phyloP scores from a whole-genome alignment of 164 flowering plant species.

The Taxillus chinensis region DNA sequence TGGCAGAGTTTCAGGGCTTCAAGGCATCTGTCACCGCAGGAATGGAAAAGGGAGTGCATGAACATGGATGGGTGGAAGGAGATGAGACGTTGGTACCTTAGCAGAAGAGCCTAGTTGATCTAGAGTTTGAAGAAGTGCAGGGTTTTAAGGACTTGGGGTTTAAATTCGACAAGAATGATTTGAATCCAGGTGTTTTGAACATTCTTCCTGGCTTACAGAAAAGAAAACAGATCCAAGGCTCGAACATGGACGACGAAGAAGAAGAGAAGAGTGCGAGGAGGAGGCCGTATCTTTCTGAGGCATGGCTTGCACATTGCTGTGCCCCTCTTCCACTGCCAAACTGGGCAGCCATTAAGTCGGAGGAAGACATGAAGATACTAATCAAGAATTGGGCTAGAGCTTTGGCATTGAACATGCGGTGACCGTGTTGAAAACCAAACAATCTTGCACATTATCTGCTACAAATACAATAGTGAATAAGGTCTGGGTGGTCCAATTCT shows the following conservation, averaged over 20 bases:
- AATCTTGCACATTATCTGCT: too few species aligned
- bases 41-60: slow-evolving; percentile 15
- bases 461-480: too few species aligned
- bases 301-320: slow-evolving; percentile 36
- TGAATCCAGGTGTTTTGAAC: slow-evolving; percentile 27
- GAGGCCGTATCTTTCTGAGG: slow-evolving; percentile 54
- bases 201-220: slow-evolving; percentile 52
- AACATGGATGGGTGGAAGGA: slow-evolving; percentile 10
- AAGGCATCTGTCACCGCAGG: slow-evolving; percentile 16
- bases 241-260: slow-evolving; percentile 7
- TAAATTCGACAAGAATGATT: slow-evolving; percentile 29
- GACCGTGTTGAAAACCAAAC: slow-evolving; percentile 5
- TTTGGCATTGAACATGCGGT: slow-evolving; percentile 61
- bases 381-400: slow-evolving; percentile 82
- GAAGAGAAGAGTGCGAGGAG: slow-evolving; percentile 1
- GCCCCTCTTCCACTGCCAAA: slow-evolving; percentile 24
- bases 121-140: slow-evolving; percentile 45
- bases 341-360: slow-evolving; percentile 26
- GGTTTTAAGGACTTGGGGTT: slow-evolving; percentile 63
- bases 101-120: slow-evolving; percentile 43
- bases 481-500: too few species aligned
- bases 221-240: slow-evolving; percentile 9
- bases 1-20: slow-evolving; percentile 13
- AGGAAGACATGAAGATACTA: slow-evolving; percentile 58
- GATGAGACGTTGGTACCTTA: slow-evolving; percentile 12